Conservation (phyloP, 2,329 filamentous ascomycete species). For the Colletotrichum chlorophyti region DNA sequence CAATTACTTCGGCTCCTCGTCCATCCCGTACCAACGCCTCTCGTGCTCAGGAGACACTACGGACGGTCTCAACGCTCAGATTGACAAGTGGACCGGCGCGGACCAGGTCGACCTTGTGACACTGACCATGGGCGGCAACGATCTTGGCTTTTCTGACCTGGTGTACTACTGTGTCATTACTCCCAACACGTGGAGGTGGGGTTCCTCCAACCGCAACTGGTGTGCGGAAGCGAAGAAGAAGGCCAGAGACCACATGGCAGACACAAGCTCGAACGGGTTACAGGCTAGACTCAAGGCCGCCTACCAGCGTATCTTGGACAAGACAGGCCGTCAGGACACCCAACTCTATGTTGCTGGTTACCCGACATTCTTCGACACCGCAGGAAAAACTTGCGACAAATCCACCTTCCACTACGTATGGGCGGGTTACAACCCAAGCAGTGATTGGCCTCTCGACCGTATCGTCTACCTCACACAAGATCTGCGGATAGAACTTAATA, state of each 20-base stretch:
- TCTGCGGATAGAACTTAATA: neutral
- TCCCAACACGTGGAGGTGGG: neutral
- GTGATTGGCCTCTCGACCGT: neutral
- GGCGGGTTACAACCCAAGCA: neutral
- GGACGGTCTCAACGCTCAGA: neutral
- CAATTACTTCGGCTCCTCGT: neutral
- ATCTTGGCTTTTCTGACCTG: neutral
- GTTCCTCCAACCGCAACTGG: neutral
- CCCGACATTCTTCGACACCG: neutral
- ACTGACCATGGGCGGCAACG: neutral
- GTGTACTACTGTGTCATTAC: neutral
- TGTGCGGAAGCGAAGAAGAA: neutral
- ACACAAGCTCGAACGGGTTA: neutral
- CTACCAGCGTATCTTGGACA: neutral
- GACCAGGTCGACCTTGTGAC: neutral
- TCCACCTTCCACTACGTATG: neutral
- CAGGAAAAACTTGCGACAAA: neutral
- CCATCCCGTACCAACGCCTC: neutral
- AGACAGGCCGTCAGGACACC: neutral
- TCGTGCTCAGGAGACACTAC: neutral
- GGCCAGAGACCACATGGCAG: neutral
- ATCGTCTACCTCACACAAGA: neutral
- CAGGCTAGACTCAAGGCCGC: neutral
- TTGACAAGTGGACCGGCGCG: neutral
- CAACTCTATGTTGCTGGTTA: neutral